Conservation (phyloP, 495 filamentous ascomycete species). For the Daldinia childiae region DNA sequence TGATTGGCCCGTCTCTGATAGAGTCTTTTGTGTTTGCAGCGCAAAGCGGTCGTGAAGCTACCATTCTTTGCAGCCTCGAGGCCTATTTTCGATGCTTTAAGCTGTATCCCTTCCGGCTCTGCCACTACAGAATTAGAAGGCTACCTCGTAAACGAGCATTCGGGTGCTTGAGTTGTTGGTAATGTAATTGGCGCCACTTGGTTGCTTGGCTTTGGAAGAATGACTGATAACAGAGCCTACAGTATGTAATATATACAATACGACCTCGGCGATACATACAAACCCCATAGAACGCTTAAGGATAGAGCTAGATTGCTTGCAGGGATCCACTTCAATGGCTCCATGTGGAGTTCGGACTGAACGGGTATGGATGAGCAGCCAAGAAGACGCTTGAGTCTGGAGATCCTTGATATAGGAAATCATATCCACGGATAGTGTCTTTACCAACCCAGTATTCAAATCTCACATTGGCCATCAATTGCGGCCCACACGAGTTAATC, state of each 20-base stretch:
- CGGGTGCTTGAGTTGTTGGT: slow-evolving; percentile 1
- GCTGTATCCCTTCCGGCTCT: neutral
- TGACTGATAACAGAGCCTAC: slow-evolving; percentile 18
- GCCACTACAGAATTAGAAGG: slow-evolving; percentile 5
- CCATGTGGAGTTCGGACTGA: slow-evolving; percentile 18
- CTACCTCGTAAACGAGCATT: neutral
- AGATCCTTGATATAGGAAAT: slow-evolving; percentile 33
- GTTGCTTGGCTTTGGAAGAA: neutral
- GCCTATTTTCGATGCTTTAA: neutral
- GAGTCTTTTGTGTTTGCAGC: slow-evolving; percentile 27
- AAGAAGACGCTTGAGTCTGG: slow-evolving; percentile 33
- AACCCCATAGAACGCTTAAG: slow-evolving; percentile 22
- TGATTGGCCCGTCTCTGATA: slow-evolving; percentile 24
- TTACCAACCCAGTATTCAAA: slow-evolving; percentile 12
- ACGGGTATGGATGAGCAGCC: slow-evolving; percentile 37
- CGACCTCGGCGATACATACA: slow-evolving; percentile 22
- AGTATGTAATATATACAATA: neutral
- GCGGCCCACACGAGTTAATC: slow-evolving; percentile 15
- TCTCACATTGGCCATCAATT: slow-evolving; percentile 28
- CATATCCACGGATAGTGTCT: slow-evolving; percentile 23
- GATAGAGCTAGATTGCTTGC: slow-evolving; percentile 32
- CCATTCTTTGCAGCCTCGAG: neutral
- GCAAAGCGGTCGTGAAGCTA: neutral
- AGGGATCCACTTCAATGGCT: slow-evolving; percentile 31
- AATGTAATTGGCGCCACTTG: slow-evolving; percentile 11